Evolutionary conservation across 2,329 filamentous ascomycete genomes (phyloP).

Genomic region (Arthrobotrys conoides): DNA sequence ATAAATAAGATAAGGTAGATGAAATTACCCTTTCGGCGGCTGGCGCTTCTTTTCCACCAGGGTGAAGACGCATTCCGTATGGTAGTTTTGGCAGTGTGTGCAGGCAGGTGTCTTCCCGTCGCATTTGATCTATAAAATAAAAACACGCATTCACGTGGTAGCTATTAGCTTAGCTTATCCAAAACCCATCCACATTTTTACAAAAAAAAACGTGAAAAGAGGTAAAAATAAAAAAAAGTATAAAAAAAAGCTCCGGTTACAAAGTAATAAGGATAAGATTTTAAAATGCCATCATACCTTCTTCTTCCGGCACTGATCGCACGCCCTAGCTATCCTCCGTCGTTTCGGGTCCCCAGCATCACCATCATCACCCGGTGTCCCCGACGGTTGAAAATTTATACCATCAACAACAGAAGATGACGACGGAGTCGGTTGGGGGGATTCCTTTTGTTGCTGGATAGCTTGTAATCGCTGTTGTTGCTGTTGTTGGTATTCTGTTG

Average conservation of each 20-base stretch:
- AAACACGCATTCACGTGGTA: slow-evolving; percentile 6
- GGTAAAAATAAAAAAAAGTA: not conserved
- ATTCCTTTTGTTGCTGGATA: slow-evolving; percentile 25
- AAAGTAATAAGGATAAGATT: too few species aligned
- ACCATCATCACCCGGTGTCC: slow-evolving; percentile 17
- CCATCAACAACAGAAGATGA: slow-evolving; percentile 13
- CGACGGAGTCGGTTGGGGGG: slow-evolving; percentile 21
- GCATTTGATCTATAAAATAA: slow-evolving; percentile 76
- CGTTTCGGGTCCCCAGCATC: slow-evolving; percentile 44
- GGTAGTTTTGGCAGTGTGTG: slow-evolving; percentile 97
- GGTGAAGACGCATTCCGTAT: slow-evolving; percentile 97
- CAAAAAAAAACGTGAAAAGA: not conserved
- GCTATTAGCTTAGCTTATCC: not conserved
- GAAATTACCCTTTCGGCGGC: slow-evolving; percentile 87
- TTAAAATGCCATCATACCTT: slow-evolving; percentile 70
- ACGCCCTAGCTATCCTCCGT: slow-evolving; percentile 80
- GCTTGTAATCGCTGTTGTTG: slow-evolving; percentile 40
- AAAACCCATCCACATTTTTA: too few species aligned
- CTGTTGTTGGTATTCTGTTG: slow-evolving; percentile 53
- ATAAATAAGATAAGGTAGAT: too few species aligned
- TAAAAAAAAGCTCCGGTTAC: too few species aligned
- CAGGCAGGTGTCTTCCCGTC: slow-evolving; percentile 88
- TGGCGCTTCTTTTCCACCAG: slow-evolving; percentile 99
- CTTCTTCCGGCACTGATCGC: slow-evolving; percentile 85
- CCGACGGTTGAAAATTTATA: slow-evolving; percentile 31